A percentile compares a stretch with the other conserved stretches of the same genome.
Conservation (phyloP, 2,329 filamentous ascomycete species). For the Pezicula carpinea region DNA sequence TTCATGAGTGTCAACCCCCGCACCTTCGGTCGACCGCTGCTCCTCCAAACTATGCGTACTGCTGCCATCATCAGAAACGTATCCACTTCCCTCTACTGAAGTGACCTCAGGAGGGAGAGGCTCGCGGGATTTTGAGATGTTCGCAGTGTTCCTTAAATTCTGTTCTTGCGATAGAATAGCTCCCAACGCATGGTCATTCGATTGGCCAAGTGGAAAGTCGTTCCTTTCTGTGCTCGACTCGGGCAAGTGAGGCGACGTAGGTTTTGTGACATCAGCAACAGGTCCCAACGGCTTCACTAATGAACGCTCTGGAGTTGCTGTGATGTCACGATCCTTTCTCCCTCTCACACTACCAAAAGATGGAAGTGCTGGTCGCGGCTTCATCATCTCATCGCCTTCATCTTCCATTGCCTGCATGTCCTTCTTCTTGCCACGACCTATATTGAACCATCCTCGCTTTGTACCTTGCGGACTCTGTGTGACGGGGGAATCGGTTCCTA, state of each 20-base stretch:
- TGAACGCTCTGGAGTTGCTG: slow-evolving; percentile 48
- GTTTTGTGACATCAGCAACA: slow-evolving; percentile 22
- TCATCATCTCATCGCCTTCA: slow-evolving; percentile 66
- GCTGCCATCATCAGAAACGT: slow-evolving; percentile 53
- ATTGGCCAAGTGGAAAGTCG: slow-evolving; percentile 33
- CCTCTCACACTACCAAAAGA: slow-evolving; percentile 71
- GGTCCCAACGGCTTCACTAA: slow-evolving; percentile 50
- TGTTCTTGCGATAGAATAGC: slow-evolving; percentile 51
- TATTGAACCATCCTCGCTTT: slow-evolving; percentile 49
- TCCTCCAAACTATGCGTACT: slow-evolving; percentile 37
- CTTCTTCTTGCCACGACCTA: slow-evolving; percentile 46
- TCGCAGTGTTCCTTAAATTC: slow-evolving; percentile 46
- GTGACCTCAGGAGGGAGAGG: slow-evolving; percentile 69
- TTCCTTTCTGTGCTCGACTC: slow-evolving; percentile 14
- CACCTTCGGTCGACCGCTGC: slow-evolving; percentile 13
- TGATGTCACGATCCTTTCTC: slow-evolving; percentile 50
- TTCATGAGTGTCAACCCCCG: slow-evolving; percentile 7
- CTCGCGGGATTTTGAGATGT: slow-evolving; percentile 53
- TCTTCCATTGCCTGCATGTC: slow-evolving; percentile 47
- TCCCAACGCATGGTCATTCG: slow-evolving; percentile 56
- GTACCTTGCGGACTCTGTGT: slow-evolving; percentile 34
- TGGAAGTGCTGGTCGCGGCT: slow-evolving; percentile 68
- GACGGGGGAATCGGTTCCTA: slow-evolving; percentile 36
- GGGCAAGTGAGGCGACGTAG: slow-evolving; percentile 23
- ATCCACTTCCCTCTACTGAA: slow-evolving; percentile 61